Conservation (phyloP, 2,329 filamentous ascomycete genomes). For the Botrytis fragariae region DNA sequence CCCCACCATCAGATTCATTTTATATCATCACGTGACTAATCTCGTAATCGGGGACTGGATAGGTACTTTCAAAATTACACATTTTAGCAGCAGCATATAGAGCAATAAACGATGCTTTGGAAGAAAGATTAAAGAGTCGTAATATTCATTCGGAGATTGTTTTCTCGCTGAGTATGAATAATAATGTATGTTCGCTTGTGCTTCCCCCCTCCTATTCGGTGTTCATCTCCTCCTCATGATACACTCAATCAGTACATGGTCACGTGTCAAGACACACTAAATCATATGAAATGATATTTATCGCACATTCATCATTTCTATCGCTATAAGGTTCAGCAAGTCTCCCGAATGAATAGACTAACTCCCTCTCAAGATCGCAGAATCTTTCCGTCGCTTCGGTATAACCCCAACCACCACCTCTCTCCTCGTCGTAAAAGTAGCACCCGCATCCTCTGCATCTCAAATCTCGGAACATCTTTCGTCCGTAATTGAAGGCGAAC, state of each 20-base stretch:
- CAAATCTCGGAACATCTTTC: slow-evolving; percentile 58
- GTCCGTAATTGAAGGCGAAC: slow-evolving; percentile 59
- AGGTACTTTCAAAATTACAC: slow-evolving; percentile 50
- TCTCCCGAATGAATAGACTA: background rate
- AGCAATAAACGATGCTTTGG: slow-evolving; percentile 47
- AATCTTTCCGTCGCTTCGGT: slow-evolving; percentile 87
- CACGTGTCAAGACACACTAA: background rate
- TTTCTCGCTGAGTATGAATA: slow-evolving; percentile 53
- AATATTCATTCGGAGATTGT: slow-evolving; percentile 58
- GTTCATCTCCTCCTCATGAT: background rate
- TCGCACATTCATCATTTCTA: accelerated
- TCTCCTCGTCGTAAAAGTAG: slow-evolving; percentile 80
- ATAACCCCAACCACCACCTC: slow-evolving; percentile 65
- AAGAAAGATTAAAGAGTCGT: slow-evolving; percentile 45
- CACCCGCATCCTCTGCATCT: slow-evolving; percentile 50
- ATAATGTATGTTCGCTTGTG: slow-evolving; percentile 45
- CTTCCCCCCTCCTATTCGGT: slow-evolving; percentile 12
- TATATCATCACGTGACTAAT: slow-evolving; percentile 21
- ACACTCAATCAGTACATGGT: background rate
- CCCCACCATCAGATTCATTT: background rate
- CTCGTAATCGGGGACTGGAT: background rate
- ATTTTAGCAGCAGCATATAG: slow-evolving; percentile 50
- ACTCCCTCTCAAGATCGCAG: slow-evolving; percentile 65
- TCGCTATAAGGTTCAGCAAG: background rate
- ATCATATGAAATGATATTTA: background rate